phyloP scores from a whole-genome alignment of 306 rosid genomes.

The Cotoneaster glaucophyllus region DNA sequence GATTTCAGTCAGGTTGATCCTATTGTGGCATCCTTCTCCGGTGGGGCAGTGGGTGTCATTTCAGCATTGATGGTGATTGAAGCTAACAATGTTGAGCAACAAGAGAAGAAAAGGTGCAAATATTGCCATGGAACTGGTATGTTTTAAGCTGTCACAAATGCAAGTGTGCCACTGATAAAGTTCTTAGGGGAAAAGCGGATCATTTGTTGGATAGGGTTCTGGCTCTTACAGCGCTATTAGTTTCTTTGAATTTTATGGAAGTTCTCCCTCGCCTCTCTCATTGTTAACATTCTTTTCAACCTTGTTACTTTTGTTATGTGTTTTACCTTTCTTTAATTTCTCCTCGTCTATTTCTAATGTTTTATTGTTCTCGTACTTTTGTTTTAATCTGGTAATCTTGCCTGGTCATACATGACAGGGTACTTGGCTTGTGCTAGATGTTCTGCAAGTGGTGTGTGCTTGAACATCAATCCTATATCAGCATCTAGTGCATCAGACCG shows the following conservation, averaged over 20 bases:
- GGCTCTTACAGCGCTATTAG: neutral
- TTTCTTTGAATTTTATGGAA: neutral
- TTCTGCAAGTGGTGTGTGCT: conserved; percentile 75
- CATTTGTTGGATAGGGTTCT: neutral
- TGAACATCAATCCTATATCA: conserved; percentile 56
- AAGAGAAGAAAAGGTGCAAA: conserved; percentile 90
- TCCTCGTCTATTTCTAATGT: neutral
- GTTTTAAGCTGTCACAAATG: neutral
- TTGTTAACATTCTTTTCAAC: neutral
- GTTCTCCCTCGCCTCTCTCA: neutral
- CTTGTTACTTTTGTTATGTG: neutral
- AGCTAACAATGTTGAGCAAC: conserved; percentile 87
- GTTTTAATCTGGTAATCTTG: neutral
- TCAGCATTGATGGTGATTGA: conserved; percentile 91
- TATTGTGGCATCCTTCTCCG: conserved; percentile 93
- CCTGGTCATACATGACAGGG: conserved; percentile 37
- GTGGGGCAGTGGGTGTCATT: conserved; percentile 95
- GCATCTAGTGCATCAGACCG: conserved; percentile 34
- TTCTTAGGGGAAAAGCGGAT: neutral
- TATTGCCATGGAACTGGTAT: conserved; percentile 89
- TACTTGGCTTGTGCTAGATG: conserved; percentile 95
- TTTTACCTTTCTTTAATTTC: neutral
- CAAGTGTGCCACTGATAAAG: neutral
- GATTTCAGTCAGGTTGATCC: conserved; percentile 89
- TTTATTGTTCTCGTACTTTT: neutral